These are phyloP conservation scores for Zygoascus flipseniorum DNA, from an alignment of 805 yeast genomes.

Conservation along the genomic window DNA sequence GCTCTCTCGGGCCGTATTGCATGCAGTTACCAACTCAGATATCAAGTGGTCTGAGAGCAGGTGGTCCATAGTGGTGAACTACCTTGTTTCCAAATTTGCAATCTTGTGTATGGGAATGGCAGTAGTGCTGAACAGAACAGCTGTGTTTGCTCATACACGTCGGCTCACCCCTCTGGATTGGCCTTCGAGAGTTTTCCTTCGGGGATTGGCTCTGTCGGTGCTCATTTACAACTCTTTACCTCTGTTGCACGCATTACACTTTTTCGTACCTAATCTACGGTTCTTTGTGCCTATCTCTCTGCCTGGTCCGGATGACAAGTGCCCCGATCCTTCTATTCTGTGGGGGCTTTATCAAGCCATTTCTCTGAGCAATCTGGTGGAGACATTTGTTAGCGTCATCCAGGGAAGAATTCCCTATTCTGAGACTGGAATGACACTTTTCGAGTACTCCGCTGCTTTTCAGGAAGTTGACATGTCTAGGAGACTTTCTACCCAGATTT, in stretches of 20 bases:
- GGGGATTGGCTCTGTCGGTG: constrained; percentile 32
- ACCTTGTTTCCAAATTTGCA: constrained; percentile 25
- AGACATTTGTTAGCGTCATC: constrained; percentile 53
- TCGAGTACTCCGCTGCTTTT: constrained; percentile 68
- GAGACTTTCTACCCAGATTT: constrained; percentile 46
- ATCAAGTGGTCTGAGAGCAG: neutral
- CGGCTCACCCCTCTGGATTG: constrained; percentile 32
- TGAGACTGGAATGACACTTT: constrained; percentile 62
- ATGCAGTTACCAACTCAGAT: neutral
- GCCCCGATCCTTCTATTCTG: constrained; percentile 43
- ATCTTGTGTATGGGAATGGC: constrained; percentile 48
- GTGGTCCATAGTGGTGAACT: constrained; percentile 1
- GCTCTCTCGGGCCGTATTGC: neutral
- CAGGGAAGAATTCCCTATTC: constrained; percentile 48
- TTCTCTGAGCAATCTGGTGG: constrained; percentile 56
- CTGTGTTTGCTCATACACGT: constrained; percentile 48
- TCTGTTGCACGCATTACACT: constrained; percentile 26
- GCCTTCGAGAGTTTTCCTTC: constrained; percentile 29
- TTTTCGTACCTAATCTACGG: constrained; percentile 10
- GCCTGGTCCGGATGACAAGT: neutral
- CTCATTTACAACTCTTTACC: constrained; percentile 32
- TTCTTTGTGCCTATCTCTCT: neutral
- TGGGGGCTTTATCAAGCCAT: constrained; percentile 52
- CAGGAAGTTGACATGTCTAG: constrained; percentile 54
- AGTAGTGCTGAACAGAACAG: constrained; percentile 47